phyloP scores from a whole-genome alignment of 225 moss, liverwort and hornwort species.

The Straminergon stramineum region DNA sequence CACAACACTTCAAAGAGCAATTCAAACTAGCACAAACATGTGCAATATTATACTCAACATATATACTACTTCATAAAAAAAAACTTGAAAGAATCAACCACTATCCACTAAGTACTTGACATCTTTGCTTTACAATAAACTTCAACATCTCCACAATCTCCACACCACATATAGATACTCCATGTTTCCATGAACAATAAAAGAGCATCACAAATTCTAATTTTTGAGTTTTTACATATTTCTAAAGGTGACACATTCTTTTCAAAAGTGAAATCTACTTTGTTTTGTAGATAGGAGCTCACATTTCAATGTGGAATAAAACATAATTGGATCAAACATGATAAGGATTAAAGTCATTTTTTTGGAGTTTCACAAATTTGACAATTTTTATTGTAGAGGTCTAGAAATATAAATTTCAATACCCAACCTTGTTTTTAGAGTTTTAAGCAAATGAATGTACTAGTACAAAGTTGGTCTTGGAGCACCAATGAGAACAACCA shows the following conservation, averaged over 20 bases:
- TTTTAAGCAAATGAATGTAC: background rate
- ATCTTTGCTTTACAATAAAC: background rate
- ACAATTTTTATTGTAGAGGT: fast-evolving
- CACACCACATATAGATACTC: background rate
- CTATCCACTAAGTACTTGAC: fast-evolving
- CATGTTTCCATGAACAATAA: no score
- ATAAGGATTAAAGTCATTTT: background rate
- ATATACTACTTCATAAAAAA: background rate
- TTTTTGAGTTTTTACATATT: background rate
- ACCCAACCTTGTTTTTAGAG: background rate
- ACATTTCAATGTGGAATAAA: background rate
- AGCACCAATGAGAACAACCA: background rate
- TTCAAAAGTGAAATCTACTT: background rate
- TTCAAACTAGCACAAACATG: background rate
- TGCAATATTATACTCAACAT: background rate
- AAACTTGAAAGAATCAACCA: background rate
- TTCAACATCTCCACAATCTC: background rate
- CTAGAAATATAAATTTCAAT: background rate
- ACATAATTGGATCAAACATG: no score
- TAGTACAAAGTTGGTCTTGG: background rate
- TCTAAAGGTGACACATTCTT: no score
- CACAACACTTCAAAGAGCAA: background rate
- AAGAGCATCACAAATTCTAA: background rate
- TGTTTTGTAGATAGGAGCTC: background rate
- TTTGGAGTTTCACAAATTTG: fast-evolving